Evolutionary conservation across 345 rosid species (phyloP).

Genomic region (Citropsis articulata): DNA sequence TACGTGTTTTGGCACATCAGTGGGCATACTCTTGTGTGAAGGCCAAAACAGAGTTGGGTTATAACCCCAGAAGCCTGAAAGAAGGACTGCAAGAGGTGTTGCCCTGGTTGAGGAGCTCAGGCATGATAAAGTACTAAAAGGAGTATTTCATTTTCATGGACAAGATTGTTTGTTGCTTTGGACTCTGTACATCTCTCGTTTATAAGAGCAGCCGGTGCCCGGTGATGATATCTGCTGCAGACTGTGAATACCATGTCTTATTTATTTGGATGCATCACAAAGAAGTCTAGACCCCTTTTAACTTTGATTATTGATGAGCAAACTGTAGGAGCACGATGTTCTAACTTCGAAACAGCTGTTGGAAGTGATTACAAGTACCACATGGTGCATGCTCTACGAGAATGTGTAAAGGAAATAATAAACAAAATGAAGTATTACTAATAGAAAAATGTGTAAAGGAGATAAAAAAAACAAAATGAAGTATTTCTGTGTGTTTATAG

Average conservation of each 20-base stretch:
- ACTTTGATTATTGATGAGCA: background rate
- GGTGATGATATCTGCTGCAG: background rate
- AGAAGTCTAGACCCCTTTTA: background rate
- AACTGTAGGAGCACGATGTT: background rate
- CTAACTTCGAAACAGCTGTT: background rate
- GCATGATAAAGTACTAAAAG: conserved; percentile 54
- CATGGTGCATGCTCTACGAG: background rate
- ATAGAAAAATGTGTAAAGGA: no score
- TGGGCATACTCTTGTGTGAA: conserved; percentile 90
- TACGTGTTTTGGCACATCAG: conserved; percentile 64
- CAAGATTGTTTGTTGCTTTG: background rate
- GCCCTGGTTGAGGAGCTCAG: conserved; percentile 76
- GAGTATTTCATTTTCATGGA: background rate
- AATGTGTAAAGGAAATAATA: no score
- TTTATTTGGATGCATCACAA: background rate
- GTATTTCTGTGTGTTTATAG: no score
- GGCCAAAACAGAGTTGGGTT: conserved; percentile 74
- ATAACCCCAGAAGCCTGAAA: conserved; percentile 71
- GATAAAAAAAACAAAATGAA: no score
- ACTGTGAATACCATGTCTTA: background rate
- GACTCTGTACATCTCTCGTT: background rate
- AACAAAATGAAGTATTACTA: no score
- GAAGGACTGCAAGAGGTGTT: conserved; percentile 78
- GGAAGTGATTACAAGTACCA: background rate
- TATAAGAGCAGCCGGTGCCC: background rate